phyloP scores from a whole-genome alignment of 1,139 yeast species.

The Tardiomyces digboiensis region DNA sequence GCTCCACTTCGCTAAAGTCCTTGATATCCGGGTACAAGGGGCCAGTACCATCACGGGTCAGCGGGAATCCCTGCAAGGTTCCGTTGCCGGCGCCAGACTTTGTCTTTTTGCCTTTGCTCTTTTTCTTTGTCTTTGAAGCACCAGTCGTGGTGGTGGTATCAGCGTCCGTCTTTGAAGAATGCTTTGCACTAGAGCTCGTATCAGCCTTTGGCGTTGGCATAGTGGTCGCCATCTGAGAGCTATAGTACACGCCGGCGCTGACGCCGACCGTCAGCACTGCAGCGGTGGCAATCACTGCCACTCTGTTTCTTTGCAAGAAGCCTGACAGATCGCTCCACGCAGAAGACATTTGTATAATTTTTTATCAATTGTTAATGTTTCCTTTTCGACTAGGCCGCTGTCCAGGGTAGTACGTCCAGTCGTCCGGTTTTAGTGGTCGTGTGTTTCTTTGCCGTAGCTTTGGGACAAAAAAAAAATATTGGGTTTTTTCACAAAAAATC shows the following conservation, averaged over 20 bases:
- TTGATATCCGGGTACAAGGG: constrained; percentile 24
- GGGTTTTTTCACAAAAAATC: too few relatives aligned
- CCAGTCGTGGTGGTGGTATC: constrained; percentile 1
- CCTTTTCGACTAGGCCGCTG: too few relatives aligned
- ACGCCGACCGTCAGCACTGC: constrained; percentile 25
- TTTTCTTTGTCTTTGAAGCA: constrained; percentile 11
- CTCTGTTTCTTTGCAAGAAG: constrained; percentile 13
- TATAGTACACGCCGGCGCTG: constrained; percentile 23
- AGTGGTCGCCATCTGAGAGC: constrained; percentile 5
- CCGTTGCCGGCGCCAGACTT: constrained; percentile 5
- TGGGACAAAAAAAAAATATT: too few relatives aligned
- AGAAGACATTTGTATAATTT: too few relatives aligned
- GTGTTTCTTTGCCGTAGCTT: too few relatives aligned
- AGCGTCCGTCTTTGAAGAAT: constrained; percentile 1
- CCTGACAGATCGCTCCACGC: constrained; percentile 1
- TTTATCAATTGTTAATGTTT: too few relatives aligned
- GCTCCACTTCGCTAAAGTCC: constrained; percentile 33
- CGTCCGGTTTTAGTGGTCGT: too few relatives aligned
- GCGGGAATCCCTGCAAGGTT: constrained; percentile 15
- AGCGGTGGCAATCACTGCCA: constrained; percentile 23
- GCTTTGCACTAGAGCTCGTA: constrained; percentile 1
- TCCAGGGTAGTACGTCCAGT: too few relatives aligned
- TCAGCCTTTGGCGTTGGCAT: constrained; percentile 1
- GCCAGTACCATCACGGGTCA: constrained; percentile 15
- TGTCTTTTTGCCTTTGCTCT: constrained; percentile 11